These are phyloP conservation scores for Dendrobium nobile DNA, from an alignment of 106 monocot genomes.

Conservation along the genomic window DNA sequence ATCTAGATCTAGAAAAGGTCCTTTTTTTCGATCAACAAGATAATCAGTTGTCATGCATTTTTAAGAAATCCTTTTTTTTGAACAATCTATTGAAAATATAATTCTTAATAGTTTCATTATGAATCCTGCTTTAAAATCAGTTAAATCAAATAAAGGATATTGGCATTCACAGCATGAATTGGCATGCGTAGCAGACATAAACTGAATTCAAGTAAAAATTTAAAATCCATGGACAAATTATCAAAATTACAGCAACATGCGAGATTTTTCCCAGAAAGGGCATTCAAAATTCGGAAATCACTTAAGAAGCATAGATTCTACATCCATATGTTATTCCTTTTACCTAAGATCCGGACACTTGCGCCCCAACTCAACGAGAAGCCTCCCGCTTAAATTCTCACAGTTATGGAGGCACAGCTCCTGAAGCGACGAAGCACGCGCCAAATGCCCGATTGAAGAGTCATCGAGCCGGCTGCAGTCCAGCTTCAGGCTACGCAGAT, in stretches of 20 bases:
- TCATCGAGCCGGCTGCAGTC: conserved; percentile 80
- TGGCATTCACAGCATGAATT: neutral
- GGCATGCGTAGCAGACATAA: neutral
- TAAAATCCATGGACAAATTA: neutral
- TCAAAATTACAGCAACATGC: too few species aligned
- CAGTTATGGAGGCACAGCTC: conserved; percentile 76
- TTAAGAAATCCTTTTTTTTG: neutral
- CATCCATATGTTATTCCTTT: neutral
- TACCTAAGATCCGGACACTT: conserved; percentile 79
- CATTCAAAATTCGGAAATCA: neutral
- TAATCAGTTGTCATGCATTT: neutral
- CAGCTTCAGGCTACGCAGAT: conserved; percentile 58
- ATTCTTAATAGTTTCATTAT: neutral
- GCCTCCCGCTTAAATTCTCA: conserved; percentile 54
- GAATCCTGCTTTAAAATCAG: neutral
- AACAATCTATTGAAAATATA: neutral
- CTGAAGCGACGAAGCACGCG: conserved; percentile 39
- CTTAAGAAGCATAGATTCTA: neutral
- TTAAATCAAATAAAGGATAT: neutral
- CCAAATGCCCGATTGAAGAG: conserved; percentile 30
- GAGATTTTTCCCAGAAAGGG: neutral
- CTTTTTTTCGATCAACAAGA: too few species aligned
- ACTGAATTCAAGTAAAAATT: neutral
- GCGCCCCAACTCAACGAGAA: conserved; percentile 50
- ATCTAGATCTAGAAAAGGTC: too few species aligned